phyloP scores from a whole-genome alignment of 2,329 filamentous ascomycete genomes.

The Bimuria novae-zelandiae region DNA sequence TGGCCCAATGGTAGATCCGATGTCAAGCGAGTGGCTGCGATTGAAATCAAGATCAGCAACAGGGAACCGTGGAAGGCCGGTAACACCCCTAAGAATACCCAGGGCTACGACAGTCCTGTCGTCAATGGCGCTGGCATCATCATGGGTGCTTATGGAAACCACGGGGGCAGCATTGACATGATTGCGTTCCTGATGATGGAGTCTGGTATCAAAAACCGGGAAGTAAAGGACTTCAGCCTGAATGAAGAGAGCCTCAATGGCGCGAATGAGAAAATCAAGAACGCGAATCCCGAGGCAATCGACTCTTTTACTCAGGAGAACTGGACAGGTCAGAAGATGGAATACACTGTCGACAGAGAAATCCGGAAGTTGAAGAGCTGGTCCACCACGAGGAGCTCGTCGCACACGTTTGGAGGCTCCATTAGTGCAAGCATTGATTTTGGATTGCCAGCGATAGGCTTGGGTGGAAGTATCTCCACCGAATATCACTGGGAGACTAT shows the following conservation, averaged over 20 bases:
- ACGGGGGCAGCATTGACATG: conserved; percentile 8
- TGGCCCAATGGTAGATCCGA: conserved; percentile 8
- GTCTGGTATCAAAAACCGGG: conserved; percentile 7
- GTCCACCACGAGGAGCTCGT: conserved; percentile 6
- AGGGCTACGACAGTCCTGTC: conserved; percentile 8
- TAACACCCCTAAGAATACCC: neutral
- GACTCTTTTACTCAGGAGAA: conserved; percentile 8
- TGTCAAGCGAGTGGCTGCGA: conserved; percentile 5
- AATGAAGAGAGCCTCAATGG: conserved; percentile 2
- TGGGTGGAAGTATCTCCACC: conserved; percentile 9
- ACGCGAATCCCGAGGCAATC: conserved; percentile 3
- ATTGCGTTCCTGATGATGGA: conserved; percentile 7
- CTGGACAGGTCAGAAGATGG: conserved; percentile 6
- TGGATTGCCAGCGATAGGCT: conserved; percentile 5
- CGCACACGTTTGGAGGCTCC: conserved; percentile 8
- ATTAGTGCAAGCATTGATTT: conserved; percentile 8
- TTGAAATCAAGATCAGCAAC: conserved; percentile 8
- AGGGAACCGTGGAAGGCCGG: conserved; percentile 5
- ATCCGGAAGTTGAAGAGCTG: conserved; percentile 1
- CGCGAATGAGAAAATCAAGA: conserved; percentile 5
- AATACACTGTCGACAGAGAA: neutral
- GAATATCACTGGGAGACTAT: conserved; percentile 7
- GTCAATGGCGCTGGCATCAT: conserved; percentile 9
- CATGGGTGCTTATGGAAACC: conserved; percentile 6
- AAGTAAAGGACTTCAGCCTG: conserved; percentile 1